Evolutionary conservation across 768 basidiomycete genomes (phyloP).

Genomic region (Boletus eberwhitei): DNA sequence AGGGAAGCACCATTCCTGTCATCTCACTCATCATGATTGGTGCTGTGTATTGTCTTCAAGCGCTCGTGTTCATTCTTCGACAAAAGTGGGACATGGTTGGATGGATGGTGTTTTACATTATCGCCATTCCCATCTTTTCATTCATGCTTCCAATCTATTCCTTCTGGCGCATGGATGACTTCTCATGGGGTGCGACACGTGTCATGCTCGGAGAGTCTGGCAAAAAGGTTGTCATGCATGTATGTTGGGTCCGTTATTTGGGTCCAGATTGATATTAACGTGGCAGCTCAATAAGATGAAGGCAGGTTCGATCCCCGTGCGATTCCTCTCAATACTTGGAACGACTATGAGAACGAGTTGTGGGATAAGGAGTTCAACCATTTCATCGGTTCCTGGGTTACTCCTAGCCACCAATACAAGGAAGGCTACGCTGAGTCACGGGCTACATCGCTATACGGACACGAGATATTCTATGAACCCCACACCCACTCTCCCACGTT

Average conservation of each 20-base stretch:
- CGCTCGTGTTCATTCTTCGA: slow-evolving; percentile 84
- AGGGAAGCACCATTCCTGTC: slow-evolving; percentile 66
- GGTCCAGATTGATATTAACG: slow-evolving; percentile 7
- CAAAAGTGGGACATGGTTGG: slow-evolving; percentile 99
- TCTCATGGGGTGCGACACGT: slow-evolving; percentile 94
- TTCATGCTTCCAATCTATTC: slow-evolving; percentile 92
- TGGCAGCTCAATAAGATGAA: slow-evolving; percentile 63
- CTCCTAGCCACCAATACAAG: slow-evolving; percentile 66
- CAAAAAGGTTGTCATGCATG: slow-evolving; percentile 94
- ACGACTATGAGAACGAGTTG: slow-evolving; percentile 92
- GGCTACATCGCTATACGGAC: slow-evolving; percentile 80
- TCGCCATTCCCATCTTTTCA: slow-evolving; percentile 91
- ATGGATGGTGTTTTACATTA: slow-evolving; percentile 95
- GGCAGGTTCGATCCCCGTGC: slow-evolving; percentile 93
- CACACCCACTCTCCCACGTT: slow-evolving; percentile 69
- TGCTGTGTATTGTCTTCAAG: slow-evolving; percentile 93
- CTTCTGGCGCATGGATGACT: slow-evolving; percentile 98
- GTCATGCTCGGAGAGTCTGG: slow-evolving; percentile 91
- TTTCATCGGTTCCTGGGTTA: slow-evolving; percentile 90
- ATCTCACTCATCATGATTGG: slow-evolving; percentile 90
- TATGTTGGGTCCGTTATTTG: slow-evolving; percentile 37
- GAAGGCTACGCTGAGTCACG: slow-evolving; percentile 76
- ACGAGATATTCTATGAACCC: slow-evolving; percentile 83
- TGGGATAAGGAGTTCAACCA: slow-evolving; percentile 98
- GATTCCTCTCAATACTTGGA: slow-evolving; percentile 97